A percentile compares a stretch with the other conserved stretches of the same genome.
Evolutionary conservation across 169 alveolate species (phyloP).

Genomic region (Plasmodium berghei): DNA sequence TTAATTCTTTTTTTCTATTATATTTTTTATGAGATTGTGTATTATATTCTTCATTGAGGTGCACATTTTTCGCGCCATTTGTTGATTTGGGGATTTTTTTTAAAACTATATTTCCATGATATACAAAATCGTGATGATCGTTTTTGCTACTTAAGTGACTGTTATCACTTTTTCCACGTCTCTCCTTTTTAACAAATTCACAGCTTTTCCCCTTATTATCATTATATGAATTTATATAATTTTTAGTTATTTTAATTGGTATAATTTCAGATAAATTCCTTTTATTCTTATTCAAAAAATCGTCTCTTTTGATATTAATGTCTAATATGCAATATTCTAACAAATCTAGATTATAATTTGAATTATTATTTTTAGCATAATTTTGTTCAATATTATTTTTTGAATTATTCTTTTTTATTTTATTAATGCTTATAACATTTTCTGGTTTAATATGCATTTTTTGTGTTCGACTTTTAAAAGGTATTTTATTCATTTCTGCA

Average conservation of each 20-base stretch:
- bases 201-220: too few relatives aligned
- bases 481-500: slow-evolving; percentile 4
- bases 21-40: too few relatives aligned
- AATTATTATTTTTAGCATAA: background rate
- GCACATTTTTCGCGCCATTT: too few relatives aligned
- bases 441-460: slow-evolving; percentile 7
- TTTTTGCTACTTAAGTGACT: background rate
- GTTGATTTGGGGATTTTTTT: too few relatives aligned
- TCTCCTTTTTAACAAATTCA: background rate
- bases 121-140: background rate
- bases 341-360: background rate
- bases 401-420: slow-evolving; percentile 8
- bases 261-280: too few relatives aligned
- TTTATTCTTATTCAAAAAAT: background rate
- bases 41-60: too few relatives aligned
- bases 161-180: background rate
- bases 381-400: background rate
- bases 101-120: background rate
- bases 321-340: slow-evolving; percentile 25
- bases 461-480: slow-evolving; percentile 1
- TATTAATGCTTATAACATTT: slow-evolving; percentile 15
- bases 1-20: too few relatives aligned
- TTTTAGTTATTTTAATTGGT: too few relatives aligned
- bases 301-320: slow-evolving; percentile 1
- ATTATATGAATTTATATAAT: too few relatives aligned